Evolutionary conservation across 1,284 basidiomycete genomes (phyloP), one percentile per base, ranked within the genome.

Genomic region (Ganoderma meredithae): DNA sequence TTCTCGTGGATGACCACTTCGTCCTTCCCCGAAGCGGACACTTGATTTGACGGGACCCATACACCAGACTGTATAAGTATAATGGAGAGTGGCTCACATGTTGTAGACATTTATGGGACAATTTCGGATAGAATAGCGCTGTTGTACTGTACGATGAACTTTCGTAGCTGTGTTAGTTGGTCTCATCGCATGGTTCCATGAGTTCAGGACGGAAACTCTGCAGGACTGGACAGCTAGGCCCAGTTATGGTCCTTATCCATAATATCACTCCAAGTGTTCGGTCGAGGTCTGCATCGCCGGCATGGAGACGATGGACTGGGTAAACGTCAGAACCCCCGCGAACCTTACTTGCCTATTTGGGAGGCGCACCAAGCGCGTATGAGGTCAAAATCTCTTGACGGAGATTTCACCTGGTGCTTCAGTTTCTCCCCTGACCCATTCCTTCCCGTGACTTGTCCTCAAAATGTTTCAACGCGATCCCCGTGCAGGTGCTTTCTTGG

Each of bases 401-500:
- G 22, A 49, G 22, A 49, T 49, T 22, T 61, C 43, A 25, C 66
- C 9, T 33, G 52, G 41, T 55, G 40, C 52, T 60, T 56, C 41
- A 27, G 56, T 40, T 44, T 33, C 22, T 19, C 62, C 60, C 47
- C 60, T 25, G 33, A 31, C 27, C 15, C 17, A 17, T 40, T 17
- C 31, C 8, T 41, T 22, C 39, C 44, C 64, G 43, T 22, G 33
- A 49, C 60, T 47, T 49, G 55, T 62, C 65, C 4, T 60, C 69
- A 73, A 68, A 64, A 94, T 95, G 88, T 95, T 93, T 77, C 92
- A 94, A 88, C 90, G 93, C 78, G 93, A 95, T 88, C 91, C 93
- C 69, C 84, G 91, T 76, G 92, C 91, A 72, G 95, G 95, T 67
- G 92, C 94, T 56, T 98, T 99, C 80, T 86, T 98, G 56, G 97